Evolutionary conservation across 129 eudicot species (phyloP), one percentile per base, ranked within the genome.

Genomic region (Saposhnikovia divaricata): DNA sequence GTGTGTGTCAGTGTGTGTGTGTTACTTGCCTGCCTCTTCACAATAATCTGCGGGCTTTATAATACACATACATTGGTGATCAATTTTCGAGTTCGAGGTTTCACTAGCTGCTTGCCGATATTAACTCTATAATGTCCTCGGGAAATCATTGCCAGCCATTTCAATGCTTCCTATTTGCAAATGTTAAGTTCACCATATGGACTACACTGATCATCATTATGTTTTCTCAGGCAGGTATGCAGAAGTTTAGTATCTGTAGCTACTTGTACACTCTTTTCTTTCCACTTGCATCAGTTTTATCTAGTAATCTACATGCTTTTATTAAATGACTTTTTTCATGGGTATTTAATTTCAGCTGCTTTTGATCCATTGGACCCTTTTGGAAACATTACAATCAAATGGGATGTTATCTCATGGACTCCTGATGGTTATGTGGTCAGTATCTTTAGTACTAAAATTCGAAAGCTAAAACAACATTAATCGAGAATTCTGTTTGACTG

Each of bases 321-420:
- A 23, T 74, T 0, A 4, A 15, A 27, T 18, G 15, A 38, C 75
- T 59, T 21, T 46, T 25, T 55, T n/a, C 2, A 55, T 27, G 25
- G 18, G 55, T 31, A 50, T 25, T 78, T 31, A 25, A 34, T 75
- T 87, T 70, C 75, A 91, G 97, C 81, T 78, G 89, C 93, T 21
- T 91, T 85, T 82, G 97, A 91, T 85, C 97, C 93, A n/a, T 42
- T 91, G 74, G 97, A 91, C 86, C 97, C 97, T 37, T 89, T 87
- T 9, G 97, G 97, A 68, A 91, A 91, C 83, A 89, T 91, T 37
- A 91, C 97, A 44, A 89, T 91, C 72, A 91, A 89, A 86, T 91
- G 97, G 97, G 97, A 91, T 78, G 90, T 91, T 11, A 78, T 89
- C 69, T 91, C 93, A 73, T 91, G 97, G 97, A 91, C 97, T 4